Evolutionary conservation across 139 green algal genomes (phyloP).

Genomic region (Picochlorum costavermella): DNA sequence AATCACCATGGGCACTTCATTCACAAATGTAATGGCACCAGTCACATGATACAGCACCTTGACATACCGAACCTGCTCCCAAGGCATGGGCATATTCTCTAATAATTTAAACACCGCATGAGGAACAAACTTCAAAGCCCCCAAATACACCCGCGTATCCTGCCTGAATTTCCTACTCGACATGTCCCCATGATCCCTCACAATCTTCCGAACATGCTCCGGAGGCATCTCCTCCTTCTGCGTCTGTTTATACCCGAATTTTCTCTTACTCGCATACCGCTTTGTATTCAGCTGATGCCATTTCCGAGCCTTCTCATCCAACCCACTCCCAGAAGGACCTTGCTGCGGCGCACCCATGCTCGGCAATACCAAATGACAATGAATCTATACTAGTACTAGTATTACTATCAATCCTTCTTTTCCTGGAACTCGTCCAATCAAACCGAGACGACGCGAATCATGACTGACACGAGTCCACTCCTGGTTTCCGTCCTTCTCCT

Average conservation of each 20-base stretch:
- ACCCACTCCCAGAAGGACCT: not conserved
- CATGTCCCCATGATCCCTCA: slow-evolving; percentile 98
- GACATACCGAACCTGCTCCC: slow-evolving; percentile 95
- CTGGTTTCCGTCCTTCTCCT: too few species aligned
- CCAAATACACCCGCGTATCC: slow-evolving; percentile 99
- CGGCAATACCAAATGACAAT: too few species aligned
- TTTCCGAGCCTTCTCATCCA: slow-evolving; percentile 76
- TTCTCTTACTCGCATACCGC: slow-evolving; percentile 85
- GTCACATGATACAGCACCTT: slow-evolving; percentile 98
- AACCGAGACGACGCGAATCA: too few species aligned
- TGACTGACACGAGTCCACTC: too few species aligned
- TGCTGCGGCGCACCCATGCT: too few species aligned
- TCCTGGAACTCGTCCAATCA: too few species aligned
- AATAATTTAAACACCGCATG: slow-evolving; percentile 99
- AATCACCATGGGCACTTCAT: slow-evolving; percentile 95
- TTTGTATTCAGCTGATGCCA: slow-evolving; percentile 89
- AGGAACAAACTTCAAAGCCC: slow-evolving; percentile 97
- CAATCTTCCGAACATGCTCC: slow-evolving; percentile 97
- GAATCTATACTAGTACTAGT: too few species aligned
- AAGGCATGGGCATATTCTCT: slow-evolving; percentile 99
- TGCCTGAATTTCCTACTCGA: slow-evolving; percentile 90
- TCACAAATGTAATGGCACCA: slow-evolving; percentile 98
- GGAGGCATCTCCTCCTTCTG: slow-evolving; percentile 98
- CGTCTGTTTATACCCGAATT: slow-evolving; percentile 81
- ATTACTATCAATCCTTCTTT: too few species aligned